Evolutionary conservation across 352 stramenopile species (phyloP).

Genomic region (Pythium chondricola): DNA sequence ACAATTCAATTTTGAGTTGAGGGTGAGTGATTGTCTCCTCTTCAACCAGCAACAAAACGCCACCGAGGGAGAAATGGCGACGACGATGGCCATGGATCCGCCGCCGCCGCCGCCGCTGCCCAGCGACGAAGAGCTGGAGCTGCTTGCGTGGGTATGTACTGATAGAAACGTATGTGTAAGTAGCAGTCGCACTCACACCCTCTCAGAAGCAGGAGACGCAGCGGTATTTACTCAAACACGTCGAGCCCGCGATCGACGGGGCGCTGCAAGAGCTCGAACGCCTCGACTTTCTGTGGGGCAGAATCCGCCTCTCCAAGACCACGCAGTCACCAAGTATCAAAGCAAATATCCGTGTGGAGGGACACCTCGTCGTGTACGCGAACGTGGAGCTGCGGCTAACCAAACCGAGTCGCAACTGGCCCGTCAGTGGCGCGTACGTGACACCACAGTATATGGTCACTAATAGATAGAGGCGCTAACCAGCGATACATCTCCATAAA

Average conservation of each 20-base stretch:
- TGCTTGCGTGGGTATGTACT: conserved; percentile 14
- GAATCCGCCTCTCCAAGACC: conserved; percentile 59
- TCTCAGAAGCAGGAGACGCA: conserved; percentile 51
- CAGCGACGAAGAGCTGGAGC: conserved; percentile 17
- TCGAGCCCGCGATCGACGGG: conserved; percentile 37
- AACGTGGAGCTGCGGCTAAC: conserved; percentile 66
- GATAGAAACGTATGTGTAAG: neutral
- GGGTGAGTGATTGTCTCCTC: neutral
- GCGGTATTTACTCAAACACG: conserved; percentile 53
- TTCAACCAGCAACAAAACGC: conserved; percentile 8
- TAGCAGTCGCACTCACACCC: neutral
- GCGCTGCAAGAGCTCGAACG: conserved; percentile 65
- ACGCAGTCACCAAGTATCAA: conserved; percentile 42
- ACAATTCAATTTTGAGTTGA: conserved; percentile 19
- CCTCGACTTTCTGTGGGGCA: conserved; percentile 78
- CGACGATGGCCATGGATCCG: neutral
- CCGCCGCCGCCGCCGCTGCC: neutral
- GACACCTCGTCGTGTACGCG: conserved; percentile 66
- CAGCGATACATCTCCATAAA: neutral
- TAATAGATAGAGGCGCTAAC: neutral
- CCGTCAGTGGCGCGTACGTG: conserved; percentile 43
- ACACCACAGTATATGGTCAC: neutral
- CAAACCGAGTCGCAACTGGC: conserved; percentile 41
- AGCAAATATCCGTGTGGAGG: conserved; percentile 67
- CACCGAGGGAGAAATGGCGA: too few species aligned